phyloP scores from a whole-genome alignment of 176 grass and related monocot species.

The Oryza rufipogon region DNA sequence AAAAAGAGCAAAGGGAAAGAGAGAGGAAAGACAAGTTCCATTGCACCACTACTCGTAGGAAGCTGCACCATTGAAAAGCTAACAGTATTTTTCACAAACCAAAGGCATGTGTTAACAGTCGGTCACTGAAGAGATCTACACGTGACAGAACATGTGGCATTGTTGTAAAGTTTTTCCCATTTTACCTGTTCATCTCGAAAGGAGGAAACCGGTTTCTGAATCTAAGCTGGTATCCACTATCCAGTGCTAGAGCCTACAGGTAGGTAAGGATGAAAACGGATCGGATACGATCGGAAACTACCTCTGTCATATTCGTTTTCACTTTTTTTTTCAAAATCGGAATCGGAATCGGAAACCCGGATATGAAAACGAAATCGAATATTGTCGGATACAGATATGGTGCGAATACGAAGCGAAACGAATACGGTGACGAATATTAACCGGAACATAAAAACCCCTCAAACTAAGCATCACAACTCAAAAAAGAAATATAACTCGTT shows the following conservation, averaged over 20 bases:
- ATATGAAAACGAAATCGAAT: too few species aligned
- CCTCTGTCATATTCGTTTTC: too few species aligned
- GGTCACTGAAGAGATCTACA: slow-evolving; percentile 29
- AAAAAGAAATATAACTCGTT: too few species aligned
- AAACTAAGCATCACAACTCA: too few species aligned
- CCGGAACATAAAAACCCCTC: too few species aligned
- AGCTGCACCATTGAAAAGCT: slow-evolving; percentile 23
- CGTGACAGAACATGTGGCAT: slow-evolving; percentile 36
- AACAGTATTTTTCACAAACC: slow-evolving; percentile 6
- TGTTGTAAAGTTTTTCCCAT: slow-evolving; percentile 37
- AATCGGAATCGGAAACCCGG: too few species aligned
- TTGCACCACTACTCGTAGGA: slow-evolving; percentile 15
- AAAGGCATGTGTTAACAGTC: slow-evolving; percentile 25
- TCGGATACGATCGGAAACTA: too few species aligned
- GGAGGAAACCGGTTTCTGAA: background rate
- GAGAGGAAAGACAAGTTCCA: background rate
- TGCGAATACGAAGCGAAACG: too few species aligned
- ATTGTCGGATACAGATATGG: too few species aligned
- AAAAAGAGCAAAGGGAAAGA: slow-evolving; percentile 28
- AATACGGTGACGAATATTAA: too few species aligned
- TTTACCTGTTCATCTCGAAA: slow-evolving; percentile 34
- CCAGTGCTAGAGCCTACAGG: background rate
- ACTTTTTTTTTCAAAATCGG: too few species aligned
- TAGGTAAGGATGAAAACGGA: background rate
- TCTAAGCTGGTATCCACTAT: background rate